A percentile compares a stretch with the other conserved stretches of the same genome.
Conservation (phyloP, 1,284 basidiomycete genomes). For the Baeospora myosura region DNA sequence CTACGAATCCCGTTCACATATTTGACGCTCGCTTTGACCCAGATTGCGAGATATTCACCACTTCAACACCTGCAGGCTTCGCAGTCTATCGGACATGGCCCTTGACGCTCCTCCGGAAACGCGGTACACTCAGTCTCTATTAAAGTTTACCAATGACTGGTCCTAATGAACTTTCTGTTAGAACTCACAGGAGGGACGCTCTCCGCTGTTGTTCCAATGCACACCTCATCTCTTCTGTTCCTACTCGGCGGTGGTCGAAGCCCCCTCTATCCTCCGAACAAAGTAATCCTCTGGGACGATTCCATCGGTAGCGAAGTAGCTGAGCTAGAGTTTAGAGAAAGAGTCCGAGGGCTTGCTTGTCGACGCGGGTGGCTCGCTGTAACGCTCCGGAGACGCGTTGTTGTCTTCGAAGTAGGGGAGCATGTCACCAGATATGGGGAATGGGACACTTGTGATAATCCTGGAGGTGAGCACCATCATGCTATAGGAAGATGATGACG, state of each 20-base stretch:
- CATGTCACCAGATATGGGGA: conserved; percentile 60
- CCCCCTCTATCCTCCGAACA: conserved; percentile 92
- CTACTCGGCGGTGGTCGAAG: conserved; percentile 85
- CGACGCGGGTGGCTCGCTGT: conserved; percentile 80
- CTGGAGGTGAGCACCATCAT: conserved; percentile 50
- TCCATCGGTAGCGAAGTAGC: conserved; percentile 67
- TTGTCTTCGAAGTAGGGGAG: conserved; percentile 70
- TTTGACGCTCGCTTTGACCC: conserved; percentile 73
- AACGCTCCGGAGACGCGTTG: conserved; percentile 71
- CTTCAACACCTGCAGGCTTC: conserved; percentile 79
- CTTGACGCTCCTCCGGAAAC: conserved; percentile 69
- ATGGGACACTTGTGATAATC: conserved; percentile 89
- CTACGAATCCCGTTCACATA: conserved; percentile 71
- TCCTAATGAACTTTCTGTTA: conserved; percentile 21
- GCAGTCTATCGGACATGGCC: conserved; percentile 81
- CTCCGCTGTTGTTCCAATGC: conserved; percentile 69
- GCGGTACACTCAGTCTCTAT: conserved; percentile 45
- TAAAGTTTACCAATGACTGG: neutral
- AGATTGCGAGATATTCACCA: conserved; percentile 75
- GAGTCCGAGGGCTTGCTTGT: conserved; percentile 74
- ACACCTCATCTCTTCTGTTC: conserved; percentile 81
- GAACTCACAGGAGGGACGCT: conserved; percentile 79
- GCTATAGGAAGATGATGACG: too few species aligned
- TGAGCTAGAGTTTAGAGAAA: conserved; percentile 88
- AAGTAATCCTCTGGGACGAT: conserved; percentile 89